Evolutionary conservation across 345 rosid species (phyloP).

Genomic region (Citrus mangshanensis): DNA sequence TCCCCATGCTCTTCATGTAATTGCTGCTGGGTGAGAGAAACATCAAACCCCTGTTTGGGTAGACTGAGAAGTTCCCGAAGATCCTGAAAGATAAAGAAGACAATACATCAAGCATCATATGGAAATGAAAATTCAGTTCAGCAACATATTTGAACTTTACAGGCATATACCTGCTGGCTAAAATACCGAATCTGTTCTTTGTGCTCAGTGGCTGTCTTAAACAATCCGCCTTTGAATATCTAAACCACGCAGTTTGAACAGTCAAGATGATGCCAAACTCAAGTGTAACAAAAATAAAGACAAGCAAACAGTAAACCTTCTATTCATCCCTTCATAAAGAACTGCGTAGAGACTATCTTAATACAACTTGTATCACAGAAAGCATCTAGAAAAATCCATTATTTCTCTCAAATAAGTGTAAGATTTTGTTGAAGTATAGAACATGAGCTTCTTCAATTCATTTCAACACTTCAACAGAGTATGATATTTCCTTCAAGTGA

Average conservation of each 20-base stretch:
- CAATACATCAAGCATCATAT: background rate
- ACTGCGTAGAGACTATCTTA: background rate
- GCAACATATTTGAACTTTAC: slow-evolving; percentile 4
- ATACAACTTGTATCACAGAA: background rate
- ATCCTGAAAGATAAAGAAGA: slow-evolving; percentile 49
- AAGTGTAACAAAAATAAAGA: background rate
- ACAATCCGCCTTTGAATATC: slow-evolving; percentile 95
- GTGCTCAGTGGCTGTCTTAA: slow-evolving; percentile 93
- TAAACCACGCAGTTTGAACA: slow-evolving; percentile 18
- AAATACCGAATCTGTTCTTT: slow-evolving; percentile 97
- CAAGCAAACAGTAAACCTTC: background rate
- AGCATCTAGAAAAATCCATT: background rate
- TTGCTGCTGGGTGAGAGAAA: slow-evolving; percentile 88
- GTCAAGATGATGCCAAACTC: background rate
- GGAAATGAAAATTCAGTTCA: slow-evolving; percentile 1
- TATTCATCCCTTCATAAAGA: background rate
- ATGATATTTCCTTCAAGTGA: background rate
- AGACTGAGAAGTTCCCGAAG: slow-evolving; percentile 87
- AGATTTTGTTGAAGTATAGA: background rate
- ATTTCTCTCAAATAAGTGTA: background rate
- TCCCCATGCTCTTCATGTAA: slow-evolving; percentile 82
- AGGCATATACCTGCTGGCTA: slow-evolving; percentile 69
- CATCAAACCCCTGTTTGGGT: slow-evolving; percentile 82
- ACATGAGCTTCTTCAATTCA: background rate
- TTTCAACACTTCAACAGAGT: background rate